Conservation (phyloP, 768 basidiomycete genomes). For the Favolaschia claudopus region DNA sequence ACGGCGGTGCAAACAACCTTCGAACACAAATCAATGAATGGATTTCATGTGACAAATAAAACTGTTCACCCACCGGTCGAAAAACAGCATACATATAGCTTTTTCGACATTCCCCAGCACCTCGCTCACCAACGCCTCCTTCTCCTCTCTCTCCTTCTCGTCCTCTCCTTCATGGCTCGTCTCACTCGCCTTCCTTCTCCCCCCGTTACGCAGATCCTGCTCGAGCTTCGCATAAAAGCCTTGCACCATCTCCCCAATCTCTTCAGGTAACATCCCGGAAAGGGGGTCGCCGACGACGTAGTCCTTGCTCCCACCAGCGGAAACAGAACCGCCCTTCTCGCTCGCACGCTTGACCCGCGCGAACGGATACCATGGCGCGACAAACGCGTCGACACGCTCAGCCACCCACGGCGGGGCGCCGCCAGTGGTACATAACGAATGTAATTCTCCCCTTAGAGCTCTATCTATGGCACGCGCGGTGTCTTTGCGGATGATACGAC, state of each 20-base stretch:
- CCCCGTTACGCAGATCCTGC: conserved; percentile 57
- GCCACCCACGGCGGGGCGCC: conserved; percentile 61
- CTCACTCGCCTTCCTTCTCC: conserved; percentile 29
- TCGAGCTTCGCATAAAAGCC: conserved; percentile 74
- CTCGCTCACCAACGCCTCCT: conserved; percentile 58
- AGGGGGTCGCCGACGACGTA: conserved; percentile 48
- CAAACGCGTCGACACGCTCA: conserved; percentile 65
- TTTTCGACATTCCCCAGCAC: conserved; percentile 80
- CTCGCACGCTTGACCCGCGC: conserved; percentile 23
- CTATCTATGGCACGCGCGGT: conserved; percentile 61
- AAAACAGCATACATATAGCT: conserved; percentile 75
- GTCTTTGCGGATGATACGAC: conserved; percentile 59
- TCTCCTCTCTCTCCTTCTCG: conserved; percentile 40
- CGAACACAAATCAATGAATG: background rate
- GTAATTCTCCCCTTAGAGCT: conserved; percentile 63
- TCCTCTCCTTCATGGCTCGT: conserved; percentile 39
- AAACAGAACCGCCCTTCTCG: conserved; percentile 36
- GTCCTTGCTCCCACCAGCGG: conserved; percentile 37
- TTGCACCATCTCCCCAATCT: conserved; percentile 65
- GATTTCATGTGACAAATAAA: background rate
- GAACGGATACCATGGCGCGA: conserved; percentile 64
- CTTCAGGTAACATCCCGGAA: conserved; percentile 56
- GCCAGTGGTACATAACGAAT: conserved; percentile 50
- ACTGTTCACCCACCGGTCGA: conserved; percentile 71
- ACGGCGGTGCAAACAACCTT: conserved; percentile 81